Evolutionary conservation across 2,329 filamentous ascomycete genomes (phyloP).

Genomic region (Epichloe gansuensis): DNA sequence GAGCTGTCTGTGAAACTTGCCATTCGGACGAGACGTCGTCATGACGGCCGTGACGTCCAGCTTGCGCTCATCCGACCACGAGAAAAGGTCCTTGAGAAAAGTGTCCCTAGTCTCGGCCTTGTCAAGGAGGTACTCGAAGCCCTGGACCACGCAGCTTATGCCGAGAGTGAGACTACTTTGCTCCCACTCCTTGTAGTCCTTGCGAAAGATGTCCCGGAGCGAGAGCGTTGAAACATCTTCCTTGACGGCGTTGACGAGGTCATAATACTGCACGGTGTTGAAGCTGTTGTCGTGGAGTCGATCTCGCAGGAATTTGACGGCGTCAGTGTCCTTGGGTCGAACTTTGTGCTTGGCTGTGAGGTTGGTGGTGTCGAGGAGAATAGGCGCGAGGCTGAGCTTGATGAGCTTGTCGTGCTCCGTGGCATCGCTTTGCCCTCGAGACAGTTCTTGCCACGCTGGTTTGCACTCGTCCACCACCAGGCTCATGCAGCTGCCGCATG

Average conservation of each 20-base stretch:
- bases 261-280: constrained; percentile 42
- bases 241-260: constrained; percentile 50
- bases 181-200: constrained; percentile 76
- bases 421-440: constrained; percentile 3
- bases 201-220: constrained; percentile 57
- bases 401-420: constrained; percentile 45
- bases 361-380: constrained; percentile 61
- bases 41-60: constrained; percentile 56
- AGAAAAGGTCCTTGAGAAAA: constrained; percentile 35
- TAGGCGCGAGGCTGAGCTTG: constrained; percentile 52
- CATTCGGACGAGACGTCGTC: constrained; percentile 47
- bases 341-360: constrained; percentile 52
- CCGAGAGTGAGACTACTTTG: constrained; percentile 46
- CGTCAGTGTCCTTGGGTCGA: constrained; percentile 44
- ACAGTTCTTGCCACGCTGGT: constrained; percentile 43
- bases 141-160: constrained; percentile 52
- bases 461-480: constrained; percentile 50
- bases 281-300: constrained; percentile 31
- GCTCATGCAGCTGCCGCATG: constrained; percentile 60
- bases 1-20: constrained; percentile 51
- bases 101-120: constrained; percentile 34
- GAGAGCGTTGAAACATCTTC: constrained; percentile 48
- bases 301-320: constrained; percentile 45
- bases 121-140: constrained; percentile 44
- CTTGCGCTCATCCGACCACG: constrained; percentile 41